Conservation (phyloP, 805 yeast genomes). For the Metschnikowia anglica region DNA sequence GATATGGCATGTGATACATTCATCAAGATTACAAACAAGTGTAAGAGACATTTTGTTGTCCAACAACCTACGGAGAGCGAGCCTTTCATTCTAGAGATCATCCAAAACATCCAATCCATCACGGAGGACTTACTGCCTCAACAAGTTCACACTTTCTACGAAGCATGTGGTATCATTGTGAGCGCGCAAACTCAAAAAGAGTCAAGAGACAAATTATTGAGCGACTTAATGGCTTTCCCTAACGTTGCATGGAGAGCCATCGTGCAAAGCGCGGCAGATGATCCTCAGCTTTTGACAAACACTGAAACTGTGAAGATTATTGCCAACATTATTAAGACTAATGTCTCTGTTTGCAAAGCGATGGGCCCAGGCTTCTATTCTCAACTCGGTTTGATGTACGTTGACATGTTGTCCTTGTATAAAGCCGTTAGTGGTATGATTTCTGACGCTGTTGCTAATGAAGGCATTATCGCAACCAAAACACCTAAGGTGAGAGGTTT, state of each 20-base stretch:
- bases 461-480: constrained; percentile 88
- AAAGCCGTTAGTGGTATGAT: constrained; percentile 86
- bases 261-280: constrained; percentile 78
- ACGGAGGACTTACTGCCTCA: constrained; percentile 95
- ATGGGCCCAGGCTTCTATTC: constrained; percentile 88
- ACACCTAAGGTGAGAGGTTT: constrained; percentile 93
- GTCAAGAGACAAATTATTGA: constrained; percentile 66
- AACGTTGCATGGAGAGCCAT: constrained; percentile 93
- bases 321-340: constrained; percentile 92
- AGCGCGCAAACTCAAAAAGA: constrained; percentile 77
- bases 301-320: constrained; percentile 87
- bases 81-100: constrained; percentile 90
- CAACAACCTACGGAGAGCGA: constrained; percentile 81
- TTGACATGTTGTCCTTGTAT: constrained; percentile 86
- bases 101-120: constrained; percentile 74
- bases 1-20: constrained; percentile 99
- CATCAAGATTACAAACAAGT: constrained; percentile 90
- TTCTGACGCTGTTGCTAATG: constrained; percentile 70
- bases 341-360: constrained; percentile 92
- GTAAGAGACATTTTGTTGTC: constrained; percentile 92
- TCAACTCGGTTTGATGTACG: constrained; percentile 82
- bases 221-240: constrained; percentile 85
- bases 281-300: constrained; percentile 74
- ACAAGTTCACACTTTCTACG: constrained; percentile 96
- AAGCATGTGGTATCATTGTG: constrained; percentile 92